A percentile compares a stretch with the other conserved stretches of the same genome.
phyloP scores from a whole-genome alignment of 768 basidiomycete species.

The Peribolospora baueri region DNA sequence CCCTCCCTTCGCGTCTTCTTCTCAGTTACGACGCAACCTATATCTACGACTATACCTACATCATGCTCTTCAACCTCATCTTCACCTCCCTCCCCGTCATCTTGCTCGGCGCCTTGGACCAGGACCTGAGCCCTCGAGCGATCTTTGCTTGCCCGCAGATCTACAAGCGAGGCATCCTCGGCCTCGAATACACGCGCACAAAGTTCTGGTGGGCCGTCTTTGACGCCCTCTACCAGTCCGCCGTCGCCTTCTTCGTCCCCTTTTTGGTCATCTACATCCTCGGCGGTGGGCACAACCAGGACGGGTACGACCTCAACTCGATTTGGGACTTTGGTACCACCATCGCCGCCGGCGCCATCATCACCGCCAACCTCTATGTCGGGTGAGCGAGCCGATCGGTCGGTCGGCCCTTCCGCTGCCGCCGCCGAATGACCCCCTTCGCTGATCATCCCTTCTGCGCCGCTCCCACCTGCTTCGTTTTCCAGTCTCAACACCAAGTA shows the following conservation, averaged over 20 bases:
- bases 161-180: slow-evolving; percentile 82
- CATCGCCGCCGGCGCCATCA: slow-evolving; percentile 61
- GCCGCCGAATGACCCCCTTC: slow-evolving; percentile 19
- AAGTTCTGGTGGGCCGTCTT: slow-evolving; percentile 92
- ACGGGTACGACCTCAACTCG: slow-evolving; percentile 52
- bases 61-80: slow-evolving; percentile 67
- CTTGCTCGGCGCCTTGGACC: slow-evolving; percentile 79
- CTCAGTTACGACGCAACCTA: slow-evolving; percentile 77
- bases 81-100: slow-evolving; percentile 90
- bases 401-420: slow-evolving; percentile 17
- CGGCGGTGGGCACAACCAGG: slow-evolving; percentile 39
- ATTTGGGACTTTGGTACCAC: slow-evolving; percentile 80
- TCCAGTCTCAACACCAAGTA: neutral
- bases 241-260: slow-evolving; percentile 42
- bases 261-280: slow-evolving; percentile 36
- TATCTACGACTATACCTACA: slow-evolving; percentile 81
- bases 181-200: slow-evolving; percentile 67
- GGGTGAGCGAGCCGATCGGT: slow-evolving; percentile 23
- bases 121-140: slow-evolving; percentile 73
- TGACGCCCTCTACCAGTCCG: slow-evolving; percentile 84
- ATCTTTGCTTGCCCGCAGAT: slow-evolving; percentile 81
- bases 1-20: neutral
- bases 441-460: neutral
- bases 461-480: neutral
- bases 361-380: slow-evolving; percentile 70